Conservation (phyloP, 129 eudicot genomes). For the Sambucus nigra region DNA sequence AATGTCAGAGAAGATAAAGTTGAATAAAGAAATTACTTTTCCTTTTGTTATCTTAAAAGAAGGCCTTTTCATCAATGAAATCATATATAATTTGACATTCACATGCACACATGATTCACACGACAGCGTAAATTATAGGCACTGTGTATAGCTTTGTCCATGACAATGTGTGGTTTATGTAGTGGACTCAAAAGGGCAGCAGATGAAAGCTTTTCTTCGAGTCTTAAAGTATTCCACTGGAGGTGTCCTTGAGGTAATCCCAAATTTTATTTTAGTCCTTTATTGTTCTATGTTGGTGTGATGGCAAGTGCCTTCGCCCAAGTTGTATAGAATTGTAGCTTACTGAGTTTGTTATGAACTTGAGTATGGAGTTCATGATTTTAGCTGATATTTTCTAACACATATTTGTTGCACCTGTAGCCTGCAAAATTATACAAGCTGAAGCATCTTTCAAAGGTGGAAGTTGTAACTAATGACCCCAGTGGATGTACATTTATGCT, state of each 20-base stretch:
- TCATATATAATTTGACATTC: not conserved
- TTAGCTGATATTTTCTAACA: not conserved
- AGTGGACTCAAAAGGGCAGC: constrained; percentile 61
- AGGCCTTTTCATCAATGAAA: no score
- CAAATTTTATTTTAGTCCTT: not conserved
- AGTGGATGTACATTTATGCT: constrained; percentile 96
- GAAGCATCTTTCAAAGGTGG: constrained; percentile 97
- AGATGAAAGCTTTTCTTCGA: constrained; percentile 79
- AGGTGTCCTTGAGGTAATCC: constrained; percentile 84
- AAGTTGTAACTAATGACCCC: constrained; percentile 84
- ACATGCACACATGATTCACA: not conserved
- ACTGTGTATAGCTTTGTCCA: constrained; percentile 7
- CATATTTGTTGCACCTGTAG: constrained; percentile 27
- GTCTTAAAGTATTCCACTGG: constrained; percentile 88
- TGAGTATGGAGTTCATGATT: not conserved
- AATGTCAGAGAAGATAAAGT: not conserved
- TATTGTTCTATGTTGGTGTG: not conserved
- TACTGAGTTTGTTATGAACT: not conserved
- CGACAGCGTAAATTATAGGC: not conserved
- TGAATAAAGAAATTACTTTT: no score
- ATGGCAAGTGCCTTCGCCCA: not conserved
- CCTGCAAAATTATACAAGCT: constrained; percentile 93
- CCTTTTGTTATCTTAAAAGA: no score
- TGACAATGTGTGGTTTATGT: constrained; percentile 23
- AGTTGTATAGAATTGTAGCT: not conserved